Evolutionary conservation across 176 grass and related monocot genomes (phyloP).

Genomic region (Eragrostis nindensis): DNA sequence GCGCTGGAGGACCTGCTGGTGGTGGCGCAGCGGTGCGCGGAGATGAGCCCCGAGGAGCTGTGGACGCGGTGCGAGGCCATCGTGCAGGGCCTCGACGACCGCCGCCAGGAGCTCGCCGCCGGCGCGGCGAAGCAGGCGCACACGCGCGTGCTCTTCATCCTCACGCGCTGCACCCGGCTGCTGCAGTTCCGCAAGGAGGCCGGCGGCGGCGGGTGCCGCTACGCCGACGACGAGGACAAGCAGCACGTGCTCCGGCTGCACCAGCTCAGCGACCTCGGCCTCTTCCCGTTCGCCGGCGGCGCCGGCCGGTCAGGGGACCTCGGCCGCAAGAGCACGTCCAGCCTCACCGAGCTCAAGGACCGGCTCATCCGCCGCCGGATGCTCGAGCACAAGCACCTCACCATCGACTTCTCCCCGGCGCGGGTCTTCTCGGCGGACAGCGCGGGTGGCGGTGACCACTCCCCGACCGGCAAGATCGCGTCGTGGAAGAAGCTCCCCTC

Average conservation of each 20-base stretch:
- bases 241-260: constrained; percentile 66
- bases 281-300: constrained; percentile 53
- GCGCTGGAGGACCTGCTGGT: constrained; percentile 87
- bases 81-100: constrained; percentile 82
- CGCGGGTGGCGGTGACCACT: background rate
- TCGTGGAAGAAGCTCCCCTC: constrained; percentile 99
- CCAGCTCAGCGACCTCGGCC: constrained; percentile 86
- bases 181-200: constrained; percentile 90
- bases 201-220: background rate
- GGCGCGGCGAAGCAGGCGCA: constrained; percentile 75
- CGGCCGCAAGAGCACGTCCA: constrained; percentile 62
- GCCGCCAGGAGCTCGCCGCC: constrained; percentile 72
- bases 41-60: constrained; percentile 85
- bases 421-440: constrained; percentile 12
- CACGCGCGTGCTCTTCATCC: constrained; percentile 87
- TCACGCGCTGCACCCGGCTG: constrained; percentile 87
- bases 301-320: constrained; percentile 50
- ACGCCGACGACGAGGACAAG: constrained; percentile 18
- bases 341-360: constrained; percentile 77
- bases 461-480: constrained; percentile 59
- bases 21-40: constrained; percentile 71
- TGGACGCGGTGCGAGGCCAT: constrained; percentile 78
- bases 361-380: constrained; percentile 70
- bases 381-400: constrained; percentile 74
- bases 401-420: constrained; percentile 56